phyloP scores from a whole-genome alignment of 257 asterid genomes.

The Ophiorrhiza pumila region DNA sequence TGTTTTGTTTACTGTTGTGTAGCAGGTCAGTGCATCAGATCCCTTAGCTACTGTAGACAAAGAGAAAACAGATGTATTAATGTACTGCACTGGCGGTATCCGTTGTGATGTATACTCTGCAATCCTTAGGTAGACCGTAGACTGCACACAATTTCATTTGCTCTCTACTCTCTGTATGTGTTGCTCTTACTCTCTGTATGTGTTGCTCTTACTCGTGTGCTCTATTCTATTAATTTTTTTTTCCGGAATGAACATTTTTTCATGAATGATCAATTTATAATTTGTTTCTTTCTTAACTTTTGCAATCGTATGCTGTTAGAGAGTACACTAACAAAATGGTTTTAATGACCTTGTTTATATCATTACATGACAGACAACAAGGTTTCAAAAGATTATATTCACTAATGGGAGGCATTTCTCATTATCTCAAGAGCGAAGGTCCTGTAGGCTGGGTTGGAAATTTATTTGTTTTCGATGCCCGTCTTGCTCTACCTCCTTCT shows the following conservation, averaged over 20 bases:
- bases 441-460: slow-evolving; percentile 82
- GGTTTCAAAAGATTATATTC: slow-evolving; percentile 82
- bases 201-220: not conserved
- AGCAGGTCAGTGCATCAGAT: slow-evolving; percentile 62
- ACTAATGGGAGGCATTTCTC: slow-evolving; percentile 85
- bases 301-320: not conserved
- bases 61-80: slow-evolving; percentile 75
- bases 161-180: not conserved
- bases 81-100: slow-evolving; percentile 98
- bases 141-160: slow-evolving; percentile 8
- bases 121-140: slow-evolving; percentile 68
- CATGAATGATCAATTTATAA: not conserved
- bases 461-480: slow-evolving; percentile 81
- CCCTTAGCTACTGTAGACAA: slow-evolving; percentile 73
- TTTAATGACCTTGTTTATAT: not conserved
- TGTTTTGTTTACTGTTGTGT: slow-evolving; percentile 2
- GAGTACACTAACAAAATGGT: not conserved
- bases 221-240: not conserved
- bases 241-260: not conserved
- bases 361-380: slow-evolving; percentile 45
- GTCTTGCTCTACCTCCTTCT: slow-evolving; percentile 87
- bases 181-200: not conserved
- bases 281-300: not conserved
- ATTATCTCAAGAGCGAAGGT: slow-evolving; percentile 77
- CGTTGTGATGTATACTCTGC: slow-evolving; percentile 95